Evolutionary conservation across 179 eudicot genomes (phyloP), one percentile per base, ranked within the genome.

Genomic region (Silene coronaria): DNA sequence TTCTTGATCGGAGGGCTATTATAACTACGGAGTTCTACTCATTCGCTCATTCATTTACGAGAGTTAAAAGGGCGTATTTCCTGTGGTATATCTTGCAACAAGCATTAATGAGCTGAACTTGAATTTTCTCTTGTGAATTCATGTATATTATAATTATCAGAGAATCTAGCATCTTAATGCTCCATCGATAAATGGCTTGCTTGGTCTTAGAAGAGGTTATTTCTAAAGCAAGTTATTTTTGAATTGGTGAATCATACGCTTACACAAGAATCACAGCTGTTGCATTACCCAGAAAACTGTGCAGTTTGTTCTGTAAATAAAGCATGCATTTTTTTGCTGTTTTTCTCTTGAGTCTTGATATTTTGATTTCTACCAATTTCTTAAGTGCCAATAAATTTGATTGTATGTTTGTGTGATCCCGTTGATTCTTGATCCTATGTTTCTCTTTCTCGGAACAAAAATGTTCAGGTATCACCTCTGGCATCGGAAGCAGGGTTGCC

Each of bases 401-500:
- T 34, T 28, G 22, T 16, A 26, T 60, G 27, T 42, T 6, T 11
- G 48, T 42, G 28, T 46, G 5, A 63, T 23, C 28, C 9, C 23
- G 11, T 42, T 61, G 71, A 45, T 17, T 75, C 61, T 59, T 16
- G n/a, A 51, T 79, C 48, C 72, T 66, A 24, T 72, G 19, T 38
- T 64, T 64, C 17, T 45, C 22, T 38, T 64, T 65, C 67, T 60
- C 57, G 10, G 73, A 30, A 26, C 51, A 60, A 59, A 68, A 77
- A 64, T 70, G 80, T 86, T 85, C 84, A 94, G 98, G 83, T 85
- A 72, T 94, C 98, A 78, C 94, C 91, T 76, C 75, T 83, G 84
- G 94, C 91, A 77, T 85, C 92, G 69, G 70, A 73, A 10, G 90
- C 82, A 84, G 98, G 97, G 78, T 87, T 83, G 86, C 91, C 94